A percentile compares a stretch with the other conserved stretches of the same genome.
Evolutionary conservation across 139 green algal genomes (phyloP).

Genomic region (Penium margaritaceum): DNA sequence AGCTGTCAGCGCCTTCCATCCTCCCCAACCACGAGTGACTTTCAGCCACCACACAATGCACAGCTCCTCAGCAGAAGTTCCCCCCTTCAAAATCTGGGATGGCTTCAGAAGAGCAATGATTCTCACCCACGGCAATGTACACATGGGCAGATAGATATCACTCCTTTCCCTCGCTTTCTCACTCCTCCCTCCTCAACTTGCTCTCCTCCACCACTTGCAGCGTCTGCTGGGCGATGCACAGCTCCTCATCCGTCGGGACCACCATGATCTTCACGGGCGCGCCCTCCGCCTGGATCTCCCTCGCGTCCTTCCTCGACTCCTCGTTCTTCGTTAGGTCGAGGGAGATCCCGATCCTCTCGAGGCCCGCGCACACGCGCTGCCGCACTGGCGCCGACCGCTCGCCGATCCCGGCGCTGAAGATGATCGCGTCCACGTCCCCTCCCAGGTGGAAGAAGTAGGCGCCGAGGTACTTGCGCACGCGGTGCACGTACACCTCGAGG

Average conservation of each 20-base stretch:
- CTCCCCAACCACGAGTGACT: too few relatives aligned
- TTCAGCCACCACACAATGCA: too few relatives aligned
- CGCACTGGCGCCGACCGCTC: slow-evolving; percentile 62
- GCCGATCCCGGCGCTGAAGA: slow-evolving; percentile 76
- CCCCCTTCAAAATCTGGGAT: too few relatives aligned
- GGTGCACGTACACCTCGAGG: slow-evolving; percentile 67
- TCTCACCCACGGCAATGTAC: too few relatives aligned
- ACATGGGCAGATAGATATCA: too few relatives aligned
- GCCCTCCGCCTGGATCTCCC: slow-evolving; percentile 52
- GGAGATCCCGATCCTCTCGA: slow-evolving; percentile 59
- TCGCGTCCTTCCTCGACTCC: slow-evolving; percentile 35
- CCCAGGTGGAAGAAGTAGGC: slow-evolving; percentile 65
- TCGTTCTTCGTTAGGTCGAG: slow-evolving; percentile 64
- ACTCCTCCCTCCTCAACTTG: background rate
- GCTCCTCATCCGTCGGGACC: slow-evolving; percentile 82
- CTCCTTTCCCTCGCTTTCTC: too few relatives aligned
- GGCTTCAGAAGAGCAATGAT: too few relatives aligned
- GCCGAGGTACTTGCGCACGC: slow-evolving; percentile 79
- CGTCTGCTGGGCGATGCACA: slow-evolving; percentile 72
- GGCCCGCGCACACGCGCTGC: slow-evolving; percentile 50
- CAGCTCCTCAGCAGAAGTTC: too few relatives aligned
- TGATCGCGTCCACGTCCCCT: slow-evolving; percentile 70
- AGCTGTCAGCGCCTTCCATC: too few relatives aligned
- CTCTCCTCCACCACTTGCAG: slow-evolving; percentile 10
- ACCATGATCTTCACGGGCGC: slow-evolving; percentile 63